Evolutionary conservation across 2,329 filamentous ascomycete genomes (phyloP).

Genomic region (Metarhizium brunneum): DNA sequence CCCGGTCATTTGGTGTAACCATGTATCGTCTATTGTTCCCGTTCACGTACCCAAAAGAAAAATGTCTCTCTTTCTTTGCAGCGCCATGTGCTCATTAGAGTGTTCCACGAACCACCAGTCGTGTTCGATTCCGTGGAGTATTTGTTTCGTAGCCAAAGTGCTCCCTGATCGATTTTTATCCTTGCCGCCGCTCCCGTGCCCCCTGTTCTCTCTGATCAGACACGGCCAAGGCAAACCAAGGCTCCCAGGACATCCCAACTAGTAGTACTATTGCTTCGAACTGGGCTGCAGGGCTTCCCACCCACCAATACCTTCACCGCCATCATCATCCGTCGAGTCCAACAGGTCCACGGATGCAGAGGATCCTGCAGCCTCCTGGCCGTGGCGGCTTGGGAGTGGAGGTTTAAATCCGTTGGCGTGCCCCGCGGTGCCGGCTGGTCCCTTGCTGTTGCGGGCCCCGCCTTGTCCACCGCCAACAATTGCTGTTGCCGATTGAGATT

Average conservation of each 20-base stretch:
- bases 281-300: conserved; percentile 49
- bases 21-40: background rate
- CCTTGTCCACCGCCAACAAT: background rate
- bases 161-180: background rate
- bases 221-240: background rate
- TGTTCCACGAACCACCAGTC: background rate
- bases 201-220: background rate
- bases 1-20: background rate
- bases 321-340: conserved; percentile 36
- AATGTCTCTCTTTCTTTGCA: background rate
- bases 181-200: background rate
- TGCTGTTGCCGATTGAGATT: background rate
- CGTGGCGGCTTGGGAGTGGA: conserved; percentile 2
- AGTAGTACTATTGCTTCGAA: conserved; percentile 11
- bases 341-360: conserved; percentile 26
- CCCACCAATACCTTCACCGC: conserved; percentile 35
- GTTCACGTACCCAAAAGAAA: background rate
- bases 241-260: background rate
- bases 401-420: conserved; percentile 3
- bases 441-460: conserved; percentile 13
- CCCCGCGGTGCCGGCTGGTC: conserved; percentile 13
- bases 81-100: background rate
- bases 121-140: background rate
- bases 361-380: background rate
- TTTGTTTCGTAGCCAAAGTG: background rate